phyloP scores from a whole-genome alignment of 176 grass and related monocot species.

The Triticum timopheevii region DNA sequence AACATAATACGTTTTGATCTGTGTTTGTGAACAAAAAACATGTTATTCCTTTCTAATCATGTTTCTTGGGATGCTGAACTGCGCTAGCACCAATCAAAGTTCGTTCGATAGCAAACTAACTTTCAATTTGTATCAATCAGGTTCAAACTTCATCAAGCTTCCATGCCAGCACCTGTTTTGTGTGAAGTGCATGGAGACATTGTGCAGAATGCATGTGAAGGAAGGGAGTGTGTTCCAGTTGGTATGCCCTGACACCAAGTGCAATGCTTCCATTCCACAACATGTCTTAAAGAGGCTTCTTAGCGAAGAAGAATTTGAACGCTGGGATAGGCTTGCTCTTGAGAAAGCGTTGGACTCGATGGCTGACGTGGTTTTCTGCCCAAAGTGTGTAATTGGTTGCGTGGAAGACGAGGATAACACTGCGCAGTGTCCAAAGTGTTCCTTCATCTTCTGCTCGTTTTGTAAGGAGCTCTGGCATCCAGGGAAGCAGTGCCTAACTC shows the following conservation, averaged over 20 bases:
- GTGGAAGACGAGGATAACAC: constrained; percentile 52
- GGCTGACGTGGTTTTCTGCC: constrained; percentile 56
- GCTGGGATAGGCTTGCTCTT: constrained; percentile 56
- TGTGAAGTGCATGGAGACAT: constrained; percentile 33
- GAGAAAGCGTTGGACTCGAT: constrained; percentile 57
- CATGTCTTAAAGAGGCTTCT: constrained; percentile 43
- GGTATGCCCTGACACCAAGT: constrained; percentile 53
- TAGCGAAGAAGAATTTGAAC: constrained; percentile 49
- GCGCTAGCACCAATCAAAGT: neutral
- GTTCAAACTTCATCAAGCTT: constrained; percentile 40
- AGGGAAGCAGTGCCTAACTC: neutral
- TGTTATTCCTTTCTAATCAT: neutral
- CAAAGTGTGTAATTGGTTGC: constrained; percentile 53
- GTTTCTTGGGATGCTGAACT: neutral
- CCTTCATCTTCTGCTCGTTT: constrained; percentile 49
- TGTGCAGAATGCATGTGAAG: constrained; percentile 47
- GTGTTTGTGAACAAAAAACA: neutral
- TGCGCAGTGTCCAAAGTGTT: constrained; percentile 49
- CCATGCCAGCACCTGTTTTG: constrained; percentile 41
- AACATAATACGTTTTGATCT: no score
- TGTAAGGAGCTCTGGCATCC: constrained; percentile 52
- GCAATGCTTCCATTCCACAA: constrained; percentile 43
- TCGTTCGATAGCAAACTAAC: neutral
- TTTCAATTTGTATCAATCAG: constrained; percentile 4
- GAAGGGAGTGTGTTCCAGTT: constrained; percentile 47